Evolutionary conservation across 2,329 filamentous ascomycete genomes (phyloP), one percentile per base, ranked within the genome.

Genomic region (Diaporthe destruens): DNA sequence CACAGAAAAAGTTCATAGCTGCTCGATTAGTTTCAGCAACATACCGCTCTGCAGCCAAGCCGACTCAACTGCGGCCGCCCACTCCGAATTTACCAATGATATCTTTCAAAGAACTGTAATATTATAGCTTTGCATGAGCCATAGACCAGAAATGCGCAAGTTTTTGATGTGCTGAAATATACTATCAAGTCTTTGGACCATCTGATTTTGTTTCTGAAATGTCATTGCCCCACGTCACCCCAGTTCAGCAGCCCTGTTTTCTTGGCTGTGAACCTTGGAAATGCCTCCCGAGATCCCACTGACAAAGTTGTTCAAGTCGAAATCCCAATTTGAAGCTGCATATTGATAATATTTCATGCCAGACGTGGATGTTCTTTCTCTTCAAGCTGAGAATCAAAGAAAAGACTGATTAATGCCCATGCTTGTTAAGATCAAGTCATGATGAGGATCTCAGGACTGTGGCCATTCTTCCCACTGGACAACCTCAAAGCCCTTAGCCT

Each of bases 261-360:
- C 36, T 36, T 29, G 56, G 56, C n/a, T 59, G 36, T 44, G n/a
- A n/a, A n/a, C n/a, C n/a, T n/a, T n/a, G n/a, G n/a, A 42, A 16
- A 42, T 59, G 56, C 56, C 36, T n/a, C n/a, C n/a, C n/a, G n/a
- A n/a, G n/a, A n/a, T 44, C 56, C 56, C 18, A 29, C 42, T 29
- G 56, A 59, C 9, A 59, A 59, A 44, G 56, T 59, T 23, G 56
- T 59, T 23, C 36, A 59, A 59, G 36, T 59, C 36, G 56, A n/a
- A 25, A 59, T n/a, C 36, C 56, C n/a, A 59, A 59, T 12, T 59
- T 34, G 42, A 25, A 59, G 56, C 36, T 59, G 0, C 16, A 12
- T 3, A n/a, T 20, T 12, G 3, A 14, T 1, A 12, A 7, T 0
- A 36, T 3, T 18, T 3, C 39, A 0, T 9, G 3, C 12, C 14